Evolutionary conservation across 495 filamentous ascomycete genomes (phyloP).

Genomic region (Talaromyces trachyspermus): DNA sequence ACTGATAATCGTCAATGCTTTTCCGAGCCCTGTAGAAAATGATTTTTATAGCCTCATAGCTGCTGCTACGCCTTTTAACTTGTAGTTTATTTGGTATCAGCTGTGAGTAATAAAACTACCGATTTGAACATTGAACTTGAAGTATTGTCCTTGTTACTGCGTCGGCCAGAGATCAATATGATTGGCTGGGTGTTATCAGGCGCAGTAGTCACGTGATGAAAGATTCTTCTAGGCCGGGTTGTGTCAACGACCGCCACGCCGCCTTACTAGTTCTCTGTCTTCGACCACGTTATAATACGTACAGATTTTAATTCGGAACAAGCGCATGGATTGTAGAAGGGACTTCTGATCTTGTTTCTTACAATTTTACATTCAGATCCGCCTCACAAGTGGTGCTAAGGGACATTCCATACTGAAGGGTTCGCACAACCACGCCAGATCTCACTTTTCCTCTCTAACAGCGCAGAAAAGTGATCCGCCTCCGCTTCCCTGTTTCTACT

Average conservation of each 20-base stretch:
- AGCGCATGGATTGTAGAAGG: neutral
- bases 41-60: no score
- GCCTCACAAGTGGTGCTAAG: neutral
- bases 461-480: slow-evolving; percentile 39
- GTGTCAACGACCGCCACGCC: neutral
- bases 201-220: slow-evolving; percentile 1
- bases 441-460: slow-evolving; percentile 35
- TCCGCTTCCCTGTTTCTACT: slow-evolving; percentile 23
- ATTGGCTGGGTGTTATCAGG: neutral
- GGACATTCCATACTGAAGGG: slow-evolving; percentile 26
- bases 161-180: neutral
- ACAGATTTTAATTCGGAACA: neutral
- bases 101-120: no score
- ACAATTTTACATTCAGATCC: neutral
- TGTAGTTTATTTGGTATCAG: no score
- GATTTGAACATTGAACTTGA: neutral
- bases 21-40: no score
- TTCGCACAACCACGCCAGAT: slow-evolving; percentile 26
- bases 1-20: no score
- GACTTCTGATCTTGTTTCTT: neutral
- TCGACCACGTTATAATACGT: no score
- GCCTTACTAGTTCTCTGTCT: neutral
- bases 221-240: slow-evolving; percentile 1
- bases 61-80: no score
- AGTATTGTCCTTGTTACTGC: neutral